Conservation (phyloP, 2,329 filamentous ascomycete genomes). For the Stachybotrys chlorohalonatus region DNA sequence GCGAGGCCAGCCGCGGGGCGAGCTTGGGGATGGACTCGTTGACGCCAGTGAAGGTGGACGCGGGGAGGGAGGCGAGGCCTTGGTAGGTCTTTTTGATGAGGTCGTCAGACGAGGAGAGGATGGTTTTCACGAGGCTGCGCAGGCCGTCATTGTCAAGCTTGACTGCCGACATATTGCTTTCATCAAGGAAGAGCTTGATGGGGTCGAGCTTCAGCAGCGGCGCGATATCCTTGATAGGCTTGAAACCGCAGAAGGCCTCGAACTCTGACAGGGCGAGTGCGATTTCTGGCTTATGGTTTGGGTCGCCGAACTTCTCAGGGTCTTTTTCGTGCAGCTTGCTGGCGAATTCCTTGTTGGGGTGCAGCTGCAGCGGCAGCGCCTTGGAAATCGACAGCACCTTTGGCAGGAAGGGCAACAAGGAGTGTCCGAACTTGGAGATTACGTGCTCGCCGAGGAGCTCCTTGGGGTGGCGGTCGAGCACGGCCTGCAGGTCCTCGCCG, state of each 20-base stretch:
- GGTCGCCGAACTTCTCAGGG: constrained; percentile 58
- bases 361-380: constrained; percentile 65
- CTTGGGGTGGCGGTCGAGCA: constrained; percentile 52
- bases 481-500: constrained; percentile 54
- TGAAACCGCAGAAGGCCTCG: constrained; percentile 70
- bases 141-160: constrained; percentile 36
- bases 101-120: constrained; percentile 41
- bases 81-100: constrained; percentile 12
- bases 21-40: constrained; percentile 55
- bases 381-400: constrained; percentile 71
- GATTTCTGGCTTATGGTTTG: constrained; percentile 76
- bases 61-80: constrained; percentile 24
- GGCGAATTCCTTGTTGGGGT: constrained; percentile 62
- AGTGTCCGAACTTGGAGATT: constrained; percentile 47
- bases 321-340: constrained; percentile 53
- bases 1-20: constrained; percentile 52
- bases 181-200: constrained; percentile 10
- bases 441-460: constrained; percentile 55
- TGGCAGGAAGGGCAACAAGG: constrained; percentile 61
- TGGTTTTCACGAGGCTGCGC: constrained; percentile 43
- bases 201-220: constrained; percentile 42
- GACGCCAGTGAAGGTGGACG: constrained; percentile 33
- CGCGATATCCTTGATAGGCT: constrained; percentile 52
- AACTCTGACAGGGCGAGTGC: constrained; percentile 63
- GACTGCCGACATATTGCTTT: constrained; percentile 15